These are phyloP conservation scores for Saturnispora kantuleensis DNA, from an alignment of 805 yeast species.

Conservation along the genomic window DNA sequence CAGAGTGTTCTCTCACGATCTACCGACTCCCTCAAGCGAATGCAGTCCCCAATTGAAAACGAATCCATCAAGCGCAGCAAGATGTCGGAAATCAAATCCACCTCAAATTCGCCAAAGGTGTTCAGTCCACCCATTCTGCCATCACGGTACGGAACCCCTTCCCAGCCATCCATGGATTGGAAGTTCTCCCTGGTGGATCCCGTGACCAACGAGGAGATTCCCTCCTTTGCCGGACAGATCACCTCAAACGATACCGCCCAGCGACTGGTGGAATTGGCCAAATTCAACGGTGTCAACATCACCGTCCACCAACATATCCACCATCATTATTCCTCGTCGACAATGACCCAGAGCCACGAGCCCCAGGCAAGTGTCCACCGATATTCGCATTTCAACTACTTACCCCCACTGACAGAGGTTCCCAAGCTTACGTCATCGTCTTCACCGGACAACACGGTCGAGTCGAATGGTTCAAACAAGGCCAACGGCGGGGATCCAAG, in stretches of 20 bases:
- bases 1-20: background rate
- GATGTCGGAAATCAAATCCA: conserved; percentile 4
- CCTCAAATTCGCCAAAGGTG: conserved; percentile 7
- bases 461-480: conserved; percentile 16
- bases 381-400: conserved; percentile 62
- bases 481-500: conserved; percentile 28
- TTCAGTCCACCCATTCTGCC: conserved; percentile 7
- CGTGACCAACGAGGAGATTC: conserved; percentile 33
- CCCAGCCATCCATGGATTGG: conserved; percentile 44
- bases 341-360: conserved; percentile 25
- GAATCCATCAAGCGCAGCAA: conserved; percentile 1
- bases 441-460: conserved; percentile 28
- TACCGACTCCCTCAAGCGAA: background rate
- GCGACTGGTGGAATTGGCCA: conserved; percentile 51
- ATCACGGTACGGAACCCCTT: conserved; percentile 16
- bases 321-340: conserved; percentile 55
- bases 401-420: conserved; percentile 61
- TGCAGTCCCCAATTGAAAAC: background rate
- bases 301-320: conserved; percentile 82
- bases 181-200: conserved; percentile 42
- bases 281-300: conserved; percentile 43
- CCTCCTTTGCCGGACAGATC: conserved; percentile 39
- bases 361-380: conserved; percentile 49
- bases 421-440: conserved; percentile 59
- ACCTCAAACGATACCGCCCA: conserved; percentile 45